Conservation (phyloP, 2,329 filamentous ascomycete genomes). For the Pseudodiploospora longispora region DNA sequence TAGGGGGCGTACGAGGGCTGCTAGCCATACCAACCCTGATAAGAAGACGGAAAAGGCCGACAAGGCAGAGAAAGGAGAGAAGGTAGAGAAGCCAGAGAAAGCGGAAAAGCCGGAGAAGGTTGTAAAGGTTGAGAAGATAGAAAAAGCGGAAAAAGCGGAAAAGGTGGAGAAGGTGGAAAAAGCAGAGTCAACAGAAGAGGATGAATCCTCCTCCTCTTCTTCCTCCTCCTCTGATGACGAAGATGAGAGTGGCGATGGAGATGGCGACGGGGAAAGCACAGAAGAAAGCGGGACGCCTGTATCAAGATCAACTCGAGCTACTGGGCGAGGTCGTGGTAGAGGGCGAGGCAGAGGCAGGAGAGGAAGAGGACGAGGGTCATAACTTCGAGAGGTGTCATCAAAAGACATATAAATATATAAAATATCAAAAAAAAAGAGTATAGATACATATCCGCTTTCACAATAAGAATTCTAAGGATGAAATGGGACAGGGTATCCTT, state of each 20-base stretch:
- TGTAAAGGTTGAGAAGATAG: neutral
- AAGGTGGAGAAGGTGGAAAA: slow-evolving; percentile 5
- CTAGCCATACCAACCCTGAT: slow-evolving; percentile 31
- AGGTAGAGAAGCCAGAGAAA: neutral
- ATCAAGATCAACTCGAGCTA: slow-evolving; percentile 28
- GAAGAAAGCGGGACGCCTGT: slow-evolving; percentile 31
- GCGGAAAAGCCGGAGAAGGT: slow-evolving; percentile 5
- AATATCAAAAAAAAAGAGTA: neutral
- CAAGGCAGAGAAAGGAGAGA: slow-evolving; percentile 19
- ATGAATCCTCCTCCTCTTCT: slow-evolving; percentile 7
- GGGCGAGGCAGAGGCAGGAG: slow-evolving; percentile 26
- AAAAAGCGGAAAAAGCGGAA: neutral
- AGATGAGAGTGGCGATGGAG: slow-evolving; percentile 23
- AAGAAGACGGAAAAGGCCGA: slow-evolving; percentile 17
- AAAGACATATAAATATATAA: neutral
- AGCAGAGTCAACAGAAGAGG: slow-evolving; percentile 25
- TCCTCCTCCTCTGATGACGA: slow-evolving; percentile 11
- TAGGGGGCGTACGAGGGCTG: slow-evolving; percentile 35
- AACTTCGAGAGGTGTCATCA: neutral
- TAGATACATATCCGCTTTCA: no score
- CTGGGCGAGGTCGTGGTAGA: slow-evolving; percentile 24
- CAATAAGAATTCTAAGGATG: no score
- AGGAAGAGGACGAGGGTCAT: slow-evolving; percentile 18
- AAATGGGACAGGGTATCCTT: no score
- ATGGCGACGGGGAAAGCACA: slow-evolving; percentile 25